Evolutionary conservation across 768 basidiomycete species (phyloP), one percentile per base, ranked within the genome.

Genomic region (Polyporus arcularius): DNA sequence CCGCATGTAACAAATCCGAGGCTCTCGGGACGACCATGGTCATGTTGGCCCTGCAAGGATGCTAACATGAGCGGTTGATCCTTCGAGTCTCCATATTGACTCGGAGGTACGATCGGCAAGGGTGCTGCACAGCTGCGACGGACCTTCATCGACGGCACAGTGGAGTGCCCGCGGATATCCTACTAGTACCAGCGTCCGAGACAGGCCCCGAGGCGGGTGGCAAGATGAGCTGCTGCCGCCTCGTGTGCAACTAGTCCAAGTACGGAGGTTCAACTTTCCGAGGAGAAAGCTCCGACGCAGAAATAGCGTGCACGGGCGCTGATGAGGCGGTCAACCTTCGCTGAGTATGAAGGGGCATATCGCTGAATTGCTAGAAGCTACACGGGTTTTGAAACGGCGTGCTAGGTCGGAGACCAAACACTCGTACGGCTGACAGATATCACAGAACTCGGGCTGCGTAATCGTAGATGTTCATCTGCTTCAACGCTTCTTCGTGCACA

Each of bases 161-260:
- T 28, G 21, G 28, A 48, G 46, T 28, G 46, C 10, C 46, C 46
- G 18, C 46, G 46, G 46, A 48, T 26, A 28, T 26, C 21, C 21
- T 26, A 26, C 21, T 26, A 26, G 21, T 48, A 26, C 28, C 14
- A 21, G 43, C 21, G 35, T 35, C 21, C 18, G 28, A 12, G 21
- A 26, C 26, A 26, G 46, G 46, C 12, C 4, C 5, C 7, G 26
- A 48, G 46, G 28, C 28, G 26, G 21, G 46, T 26, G 28, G 14
- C 26, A 28, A 48, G 18, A 16, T 8, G 46, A 26, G 46, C 28
- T 26, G 26, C 26, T 3, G 46, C 21, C 14, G 53, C 60, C 60
- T 56, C 60, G 43, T 61, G 55, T 52, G 18, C 26, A 16, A 32
- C 60, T 61, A 61, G 31, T 61, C 54, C 60, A 16, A 56, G 45